Base-by-base conservation (phyloP, 2,329 filamentous ascomycete species). In the Trichoderma afroharzianum region DNA sequence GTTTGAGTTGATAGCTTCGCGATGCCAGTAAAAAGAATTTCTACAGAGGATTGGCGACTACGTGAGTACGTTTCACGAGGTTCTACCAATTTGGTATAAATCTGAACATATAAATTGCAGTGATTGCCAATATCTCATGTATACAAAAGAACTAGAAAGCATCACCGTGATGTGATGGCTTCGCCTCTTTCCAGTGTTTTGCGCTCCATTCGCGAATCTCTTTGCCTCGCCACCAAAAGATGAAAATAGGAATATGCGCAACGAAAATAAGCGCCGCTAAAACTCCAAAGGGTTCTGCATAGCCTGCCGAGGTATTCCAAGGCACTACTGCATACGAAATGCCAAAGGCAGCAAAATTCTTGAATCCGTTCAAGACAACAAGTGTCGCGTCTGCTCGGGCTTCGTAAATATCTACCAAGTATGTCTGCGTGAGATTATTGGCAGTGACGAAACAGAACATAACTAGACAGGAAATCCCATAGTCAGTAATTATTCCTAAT, bases 171-270 rank as follows among this genome's bases (percentile, higher is more conserved):
- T 66, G 63, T 24, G 63, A 66, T 66, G 63, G 63, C 63, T 12
- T 9, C 4, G 63, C 63, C 28, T 66, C 63, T 21, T 66, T 55
- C 63, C 63, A 66, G 18, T 50, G 12, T 1, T 53, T 66, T 24
- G 43, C 63, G 28, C 63, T 66, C 63, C 63, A 66, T 21, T 66
- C 63, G n/a, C 63, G 63, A 55, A 66, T 66, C 43, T 66, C n/a
- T 21, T 53, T 66, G 63, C 63, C 63, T n/a, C 39, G 32, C 63
- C 63, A 66, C 63, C 63, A 66, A 36, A 66, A 55, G n/a, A 66
- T 32, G 28, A 66, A 66, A 33, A 66, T 66, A 3, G 63, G 63
- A 26, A 66, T 66, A 21, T 66, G 63, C 4, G 63, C 63, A 24
- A 66, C n/a, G 26, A 66, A 66, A 12, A 66, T 12, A 6, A 66